Evolutionary conservation across 2,329 filamentous ascomycete species (phyloP).

Genomic region (Aureobasidium sp.): DNA sequence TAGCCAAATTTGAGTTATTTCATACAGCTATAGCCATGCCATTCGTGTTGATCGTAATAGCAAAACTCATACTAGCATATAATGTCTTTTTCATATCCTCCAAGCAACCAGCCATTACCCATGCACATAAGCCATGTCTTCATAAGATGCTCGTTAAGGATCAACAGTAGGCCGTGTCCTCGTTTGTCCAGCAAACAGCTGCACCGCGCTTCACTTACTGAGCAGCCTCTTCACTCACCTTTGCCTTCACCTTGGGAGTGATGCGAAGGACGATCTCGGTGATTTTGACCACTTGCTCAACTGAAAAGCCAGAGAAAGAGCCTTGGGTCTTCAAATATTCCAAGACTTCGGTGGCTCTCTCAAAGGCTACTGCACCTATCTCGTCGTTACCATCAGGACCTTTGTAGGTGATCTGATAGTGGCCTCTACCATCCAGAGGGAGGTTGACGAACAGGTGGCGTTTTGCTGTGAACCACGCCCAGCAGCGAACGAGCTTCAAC

Average conservation of each 20-base stretch:
- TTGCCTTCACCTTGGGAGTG: background rate
- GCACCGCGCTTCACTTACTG: background rate
- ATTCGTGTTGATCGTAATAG: background rate
- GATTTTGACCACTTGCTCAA: background rate
- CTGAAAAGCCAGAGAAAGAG: background rate
- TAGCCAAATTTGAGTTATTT: background rate
- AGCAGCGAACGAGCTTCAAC: background rate
- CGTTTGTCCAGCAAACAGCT: background rate
- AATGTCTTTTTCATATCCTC: background rate
- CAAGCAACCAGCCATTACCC: background rate
- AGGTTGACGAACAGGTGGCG: background rate
- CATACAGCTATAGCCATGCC: background rate
- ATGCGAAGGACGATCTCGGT: background rate
- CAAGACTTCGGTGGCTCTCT: background rate
- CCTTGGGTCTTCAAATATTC: background rate
- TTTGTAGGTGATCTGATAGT: background rate
- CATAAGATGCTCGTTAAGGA: background rate
- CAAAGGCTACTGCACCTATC: background rate
- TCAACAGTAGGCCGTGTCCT: background rate
- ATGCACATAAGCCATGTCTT: background rate
- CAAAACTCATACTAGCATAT: background rate
- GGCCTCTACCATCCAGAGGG: background rate
- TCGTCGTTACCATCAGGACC: background rate
- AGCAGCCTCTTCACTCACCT: background rate
- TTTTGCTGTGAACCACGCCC: background rate